phyloP scores from a whole-genome alignment of 2,329 filamentous ascomycete genomes.

The Calonectria montana region DNA sequence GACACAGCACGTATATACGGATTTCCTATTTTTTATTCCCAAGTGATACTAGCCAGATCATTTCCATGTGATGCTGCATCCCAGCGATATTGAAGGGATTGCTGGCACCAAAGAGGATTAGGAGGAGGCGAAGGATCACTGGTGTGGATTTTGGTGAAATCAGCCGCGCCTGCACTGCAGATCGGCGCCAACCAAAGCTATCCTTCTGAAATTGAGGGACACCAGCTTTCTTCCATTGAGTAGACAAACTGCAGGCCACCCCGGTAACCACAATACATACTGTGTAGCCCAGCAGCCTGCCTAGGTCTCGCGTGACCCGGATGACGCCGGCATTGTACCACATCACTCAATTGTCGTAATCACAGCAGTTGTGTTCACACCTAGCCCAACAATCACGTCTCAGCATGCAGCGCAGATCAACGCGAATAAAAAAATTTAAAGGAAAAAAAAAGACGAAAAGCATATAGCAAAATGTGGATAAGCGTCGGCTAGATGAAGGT shows the following conservation, averaged over 20 bases:
- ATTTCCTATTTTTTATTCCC: neutral
- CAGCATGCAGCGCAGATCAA: neutral
- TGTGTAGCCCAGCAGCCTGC: neutral
- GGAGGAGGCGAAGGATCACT: conserved; percentile 23
- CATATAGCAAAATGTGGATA: neutral
- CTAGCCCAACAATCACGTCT: neutral
- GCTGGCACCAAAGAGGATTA: neutral
- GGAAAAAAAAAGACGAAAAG: neutral
- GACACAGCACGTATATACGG: neutral
- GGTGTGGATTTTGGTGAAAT: conserved; percentile 16
- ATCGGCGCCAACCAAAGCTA: conserved; percentile 12
- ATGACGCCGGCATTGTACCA: neutral
- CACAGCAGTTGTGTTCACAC: neutral
- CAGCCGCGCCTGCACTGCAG: conserved; percentile 8
- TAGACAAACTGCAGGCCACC: neutral
- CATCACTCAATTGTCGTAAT: neutral
- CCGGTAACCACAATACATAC: neutral
- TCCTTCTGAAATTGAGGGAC: conserved; percentile 5
- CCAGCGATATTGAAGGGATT: conserved; percentile 3
- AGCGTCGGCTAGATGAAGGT: neutral
- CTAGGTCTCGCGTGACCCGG: neutral
- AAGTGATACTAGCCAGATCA: neutral
- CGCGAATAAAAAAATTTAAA: neutral
- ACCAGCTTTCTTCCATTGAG: neutral
- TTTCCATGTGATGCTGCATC: neutral